Conservation (phyloP, 2,329 filamentous ascomycete genomes). For the Clarireedia monteithiana region DNA sequence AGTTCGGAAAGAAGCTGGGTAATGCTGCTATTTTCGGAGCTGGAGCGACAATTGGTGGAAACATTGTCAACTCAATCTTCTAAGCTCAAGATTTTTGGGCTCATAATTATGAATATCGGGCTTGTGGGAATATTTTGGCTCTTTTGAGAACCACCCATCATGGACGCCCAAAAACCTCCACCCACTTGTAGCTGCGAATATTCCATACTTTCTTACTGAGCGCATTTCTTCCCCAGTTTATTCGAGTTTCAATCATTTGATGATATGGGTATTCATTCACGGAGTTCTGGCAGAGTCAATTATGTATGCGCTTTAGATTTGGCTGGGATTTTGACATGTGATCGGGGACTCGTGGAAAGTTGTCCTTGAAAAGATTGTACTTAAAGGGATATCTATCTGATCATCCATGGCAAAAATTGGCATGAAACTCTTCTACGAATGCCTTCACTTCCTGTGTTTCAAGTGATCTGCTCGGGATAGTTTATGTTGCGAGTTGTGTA, state of each 20-base stretch:
- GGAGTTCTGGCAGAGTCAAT: neutral
- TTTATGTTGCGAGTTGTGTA: too few relatives aligned
- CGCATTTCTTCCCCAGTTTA: too few relatives aligned
- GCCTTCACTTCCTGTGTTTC: too few relatives aligned
- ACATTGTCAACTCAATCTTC: constrained; percentile 87
- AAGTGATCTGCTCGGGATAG: too few relatives aligned
- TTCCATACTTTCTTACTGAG: too few relatives aligned
- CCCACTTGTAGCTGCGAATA: too few relatives aligned
- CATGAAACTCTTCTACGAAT: too few relatives aligned
- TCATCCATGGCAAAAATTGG: neutral
- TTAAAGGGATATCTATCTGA: neutral
- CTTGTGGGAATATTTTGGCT: neutral
- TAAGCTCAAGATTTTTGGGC: constrained; percentile 33
- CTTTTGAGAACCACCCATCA: too few relatives aligned
- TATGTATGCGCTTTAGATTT: neutral
- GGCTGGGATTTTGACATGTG: neutral
- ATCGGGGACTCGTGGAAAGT: neutral
- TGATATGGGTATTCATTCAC: too few relatives aligned
- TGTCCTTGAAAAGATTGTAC: neutral
- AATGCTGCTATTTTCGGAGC: constrained; percentile 83
- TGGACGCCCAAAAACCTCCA: too few relatives aligned
- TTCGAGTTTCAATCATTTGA: too few relatives aligned
- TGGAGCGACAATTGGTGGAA: constrained; percentile 81
- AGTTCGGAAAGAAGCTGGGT: constrained; percentile 92
- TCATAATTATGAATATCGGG: neutral